Base-by-base conservation (phyloP, 441 rosid genomes). In the Populus trichocarpa region DNA sequence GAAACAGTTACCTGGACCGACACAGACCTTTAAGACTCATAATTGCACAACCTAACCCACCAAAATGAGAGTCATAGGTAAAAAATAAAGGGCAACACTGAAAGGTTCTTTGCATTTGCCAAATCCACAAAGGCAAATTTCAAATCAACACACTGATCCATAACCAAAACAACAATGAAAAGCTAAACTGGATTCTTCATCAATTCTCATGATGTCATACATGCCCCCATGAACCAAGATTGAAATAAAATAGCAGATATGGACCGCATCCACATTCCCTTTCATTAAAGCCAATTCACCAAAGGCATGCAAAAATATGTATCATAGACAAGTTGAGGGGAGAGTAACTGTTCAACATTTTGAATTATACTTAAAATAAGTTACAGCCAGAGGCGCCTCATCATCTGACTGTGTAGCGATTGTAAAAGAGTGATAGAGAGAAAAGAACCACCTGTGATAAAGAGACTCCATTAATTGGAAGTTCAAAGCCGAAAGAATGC, bases 391-490 rank as follows among this genome's bases (percentile, higher is more conserved):
- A 30, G 67, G 50, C 13, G 20, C 67, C 38, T n/a, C 20, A 16
- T 42, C 23, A 25, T 5, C 65, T 36, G 53, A 13, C 18, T 46
- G 50, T 42, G 53, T 46, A 46, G 16, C 20, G 59, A 4, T 53
- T 53, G 61, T 14, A 46, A 53, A 13, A 30, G 32, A 70, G 70
- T 46, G 77, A 18, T 38, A 74, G 76, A 42, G 78, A 78, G 71
- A 61, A 80, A 74, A 85, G 81, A 77, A 68, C 32, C 74, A 93
- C 98, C 94, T 86, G 90, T 42, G 90, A 82, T 73, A 89, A 77
- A 70, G 87, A 84, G 81, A 78, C 78, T 82, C 90, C 93, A 84
- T 85, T 87, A 69, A 89, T 78, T 22, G 86, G 88, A 79, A 92
- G 88, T 79, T 89, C 88, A 80, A 82, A 77, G 74, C 82, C 74